Evolutionary conservation across 116 monocot species (phyloP), one percentile per base, ranked within the genome.

Genomic region (Papilionanthe hybrid): DNA sequence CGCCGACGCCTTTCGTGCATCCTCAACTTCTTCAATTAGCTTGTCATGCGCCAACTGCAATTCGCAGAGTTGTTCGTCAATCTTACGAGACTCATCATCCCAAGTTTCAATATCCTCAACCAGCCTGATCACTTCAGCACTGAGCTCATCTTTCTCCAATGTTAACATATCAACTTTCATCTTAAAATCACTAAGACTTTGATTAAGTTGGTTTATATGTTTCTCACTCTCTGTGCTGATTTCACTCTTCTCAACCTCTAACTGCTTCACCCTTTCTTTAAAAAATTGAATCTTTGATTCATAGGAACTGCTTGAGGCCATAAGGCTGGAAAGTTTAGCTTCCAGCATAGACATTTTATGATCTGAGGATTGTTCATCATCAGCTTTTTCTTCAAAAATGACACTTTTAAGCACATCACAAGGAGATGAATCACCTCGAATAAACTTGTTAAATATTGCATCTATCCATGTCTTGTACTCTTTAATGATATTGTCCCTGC

Each of bases 11-110:
- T 76, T 82, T 45, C 71, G 63, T 17, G 79, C 81, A 0, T 78
- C 77, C 20, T 88, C 85, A 0, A 86, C 68, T 73, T 86, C 88
- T 44, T 42, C 76, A 20, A 84, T 86, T 57, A 92, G 79, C 77
- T 86, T 88, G 18, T 72, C 81, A 32, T 90, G 86, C 75, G 86
- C 92, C 43, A 89, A 42, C 32, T 92, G 89, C 79, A 89, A 68
- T 79, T 84, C 79, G 9, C 88, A 57, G 74, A 89, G 44, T 79
- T 87, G 87, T 19, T 53, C n/a, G 11, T 76, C 82, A 80, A 84
- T 81, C 43, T 45, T 50, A 20, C 3, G 11, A 12, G 77, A 55
- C 9, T 55, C 58, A 1, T 83, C 77, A 32, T 85, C 83, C 9
- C 81, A 79, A 32, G 20, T 8, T 49, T 72, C 78, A 4, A 79